Evolutionary conservation across 176 grass and related monocot species (phyloP).

Genomic region (Tillandsia fasciculata): DNA sequence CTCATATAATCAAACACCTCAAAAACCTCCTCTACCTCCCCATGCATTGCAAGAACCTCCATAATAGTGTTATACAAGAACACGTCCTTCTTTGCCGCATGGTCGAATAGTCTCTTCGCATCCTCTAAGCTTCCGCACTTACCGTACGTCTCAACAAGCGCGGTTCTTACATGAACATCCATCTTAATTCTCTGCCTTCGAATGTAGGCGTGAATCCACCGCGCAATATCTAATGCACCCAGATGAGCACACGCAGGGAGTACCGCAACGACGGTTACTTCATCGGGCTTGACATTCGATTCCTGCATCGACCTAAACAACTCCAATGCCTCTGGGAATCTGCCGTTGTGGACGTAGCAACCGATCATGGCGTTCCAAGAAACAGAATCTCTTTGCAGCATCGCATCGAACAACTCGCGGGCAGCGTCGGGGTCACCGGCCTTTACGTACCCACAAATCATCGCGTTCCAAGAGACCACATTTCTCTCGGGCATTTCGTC

Average conservation of each 20-base stretch:
- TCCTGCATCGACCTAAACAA: conserved; percentile 19
- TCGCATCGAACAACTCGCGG: conserved; percentile 23
- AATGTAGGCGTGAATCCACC: conserved; percentile 20
- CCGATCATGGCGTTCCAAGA: conserved; percentile 51
- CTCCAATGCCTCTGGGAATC: background rate
- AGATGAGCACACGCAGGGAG: conserved; percentile 32
- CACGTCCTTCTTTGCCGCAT: conserved; percentile 24
- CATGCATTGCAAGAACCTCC: conserved; percentile 34
- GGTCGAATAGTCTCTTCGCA: conserved; percentile 20
- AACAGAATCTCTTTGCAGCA: conserved; percentile 19
- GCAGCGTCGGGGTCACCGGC: conserved; percentile 16
- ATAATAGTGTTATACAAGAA: conserved; percentile 53
- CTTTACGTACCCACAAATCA: conserved; percentile 36
- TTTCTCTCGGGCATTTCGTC: conserved; percentile 25
- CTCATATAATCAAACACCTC: conserved; percentile 26
- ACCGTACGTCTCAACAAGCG: conserved; percentile 51
- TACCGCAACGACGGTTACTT: conserved; percentile 29
- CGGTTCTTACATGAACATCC: conserved; percentile 27
- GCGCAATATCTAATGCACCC: conserved; percentile 28
- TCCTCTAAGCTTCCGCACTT: conserved; percentile 35
- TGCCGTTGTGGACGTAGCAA: conserved; percentile 20
- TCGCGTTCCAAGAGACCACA: conserved; percentile 48
- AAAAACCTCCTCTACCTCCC: conserved; percentile 32
- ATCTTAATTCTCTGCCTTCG: background rate
- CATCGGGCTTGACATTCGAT: conserved; percentile 8